phyloP scores from a whole-genome alignment of 179 eudicot species.

The Amaranthus tricolor region DNA sequence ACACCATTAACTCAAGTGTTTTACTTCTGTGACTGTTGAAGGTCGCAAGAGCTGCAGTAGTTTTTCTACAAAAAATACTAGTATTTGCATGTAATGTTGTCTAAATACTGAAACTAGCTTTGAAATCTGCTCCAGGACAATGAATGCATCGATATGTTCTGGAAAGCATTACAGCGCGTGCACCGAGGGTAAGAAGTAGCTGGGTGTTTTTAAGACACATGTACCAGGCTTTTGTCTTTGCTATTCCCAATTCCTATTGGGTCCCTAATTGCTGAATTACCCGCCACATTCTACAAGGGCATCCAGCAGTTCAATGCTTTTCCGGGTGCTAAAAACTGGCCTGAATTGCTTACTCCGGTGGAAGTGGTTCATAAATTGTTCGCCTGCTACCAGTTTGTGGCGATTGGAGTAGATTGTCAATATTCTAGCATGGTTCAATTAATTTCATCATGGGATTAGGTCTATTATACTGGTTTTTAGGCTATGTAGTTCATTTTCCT shows the following conservation, averaged over 20 bases:
- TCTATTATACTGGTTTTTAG: conserved; percentile 10
- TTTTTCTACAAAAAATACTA: neutral
- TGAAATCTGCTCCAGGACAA: conserved; percentile 46
- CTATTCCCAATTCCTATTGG: conserved; percentile 6
- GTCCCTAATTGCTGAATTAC: conserved; percentile 12
- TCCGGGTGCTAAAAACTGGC: neutral
- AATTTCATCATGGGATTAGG: conserved; percentile 18
- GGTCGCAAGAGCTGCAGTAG: neutral
- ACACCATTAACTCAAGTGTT: neutral
- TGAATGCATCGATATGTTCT: conserved; percentile 69
- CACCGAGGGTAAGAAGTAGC: conserved; percentile 36
- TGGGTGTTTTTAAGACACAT: conserved; percentile 4
- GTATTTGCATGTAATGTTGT: neutral
- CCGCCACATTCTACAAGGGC: conserved; percentile 9
- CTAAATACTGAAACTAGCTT: conserved; percentile 2
- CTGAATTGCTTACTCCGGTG: conserved; percentile 7
- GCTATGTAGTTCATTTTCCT: conserved; percentile 14
- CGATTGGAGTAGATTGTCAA: conserved; percentile 22
- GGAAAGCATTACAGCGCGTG: conserved; percentile 59
- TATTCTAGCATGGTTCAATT: conserved; percentile 20
- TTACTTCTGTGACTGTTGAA: neutral
- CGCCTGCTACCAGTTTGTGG: conserved; percentile 15
- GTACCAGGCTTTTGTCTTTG: conserved; percentile 20
- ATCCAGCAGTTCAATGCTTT: conserved; percentile 4
- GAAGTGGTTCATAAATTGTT: conserved; percentile 3